phyloP scores from a whole-genome alignment of 805 yeast species.

The Pichia nakasei region DNA sequence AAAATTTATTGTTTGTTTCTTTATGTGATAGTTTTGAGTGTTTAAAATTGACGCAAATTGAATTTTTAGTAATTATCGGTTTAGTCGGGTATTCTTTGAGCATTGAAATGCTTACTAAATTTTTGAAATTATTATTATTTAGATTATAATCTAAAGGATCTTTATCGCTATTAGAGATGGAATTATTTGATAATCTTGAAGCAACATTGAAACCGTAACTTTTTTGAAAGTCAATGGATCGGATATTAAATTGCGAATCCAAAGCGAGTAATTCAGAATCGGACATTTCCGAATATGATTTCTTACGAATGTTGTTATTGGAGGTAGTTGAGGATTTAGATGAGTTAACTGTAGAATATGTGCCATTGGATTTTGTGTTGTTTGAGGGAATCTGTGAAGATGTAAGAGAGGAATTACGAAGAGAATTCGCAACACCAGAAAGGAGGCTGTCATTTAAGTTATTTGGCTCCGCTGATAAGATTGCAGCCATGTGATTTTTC shows the following conservation, averaged over 20 bases:
- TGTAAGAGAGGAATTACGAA: neutral
- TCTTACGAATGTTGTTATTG: conserved; percentile 24
- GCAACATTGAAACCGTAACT: conserved; percentile 10
- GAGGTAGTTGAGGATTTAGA: conserved; percentile 10
- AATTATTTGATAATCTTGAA: conserved; percentile 10
- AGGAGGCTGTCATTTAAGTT: no score
- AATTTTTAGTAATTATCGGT: conserved; percentile 24
- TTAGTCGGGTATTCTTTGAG: conserved; percentile 28
- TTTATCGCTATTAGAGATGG: conserved; percentile 10
- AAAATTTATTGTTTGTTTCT: conserved; percentile 16
- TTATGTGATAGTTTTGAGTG: conserved; percentile 28
- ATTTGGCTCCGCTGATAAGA: no score
- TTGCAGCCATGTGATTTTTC: no score
- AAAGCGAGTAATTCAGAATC: conserved; percentile 45
- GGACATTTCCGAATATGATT: conserved; percentile 43
- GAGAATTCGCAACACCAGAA: no score
- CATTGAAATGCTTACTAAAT: conserved; percentile 3
- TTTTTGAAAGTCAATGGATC: conserved; percentile 30
- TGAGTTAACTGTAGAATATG: conserved; percentile 6
- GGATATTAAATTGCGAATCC: conserved; percentile 42
- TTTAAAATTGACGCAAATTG: conserved; percentile 34
- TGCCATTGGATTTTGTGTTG: neutral
- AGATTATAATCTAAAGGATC: conserved; percentile 6
- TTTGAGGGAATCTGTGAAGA: neutral
- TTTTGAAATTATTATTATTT: conserved; percentile 9